phyloP scores from a whole-genome alignment of 176 grass and related monocot species.

The Bothriochloa decipiens region DNA sequence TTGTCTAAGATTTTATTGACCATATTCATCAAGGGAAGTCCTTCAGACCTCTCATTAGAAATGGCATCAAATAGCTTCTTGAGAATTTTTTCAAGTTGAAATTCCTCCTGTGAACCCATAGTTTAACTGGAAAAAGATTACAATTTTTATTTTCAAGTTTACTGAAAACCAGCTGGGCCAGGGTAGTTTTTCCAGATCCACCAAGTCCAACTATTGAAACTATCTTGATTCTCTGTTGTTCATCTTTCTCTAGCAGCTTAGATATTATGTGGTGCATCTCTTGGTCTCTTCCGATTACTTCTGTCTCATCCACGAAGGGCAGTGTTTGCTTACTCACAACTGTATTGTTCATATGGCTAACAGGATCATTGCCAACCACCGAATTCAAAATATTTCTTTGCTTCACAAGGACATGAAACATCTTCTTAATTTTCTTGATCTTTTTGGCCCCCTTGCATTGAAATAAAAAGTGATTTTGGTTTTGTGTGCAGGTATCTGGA shows the following conservation, averaged over 20 bases:
- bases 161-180: constrained; percentile 27
- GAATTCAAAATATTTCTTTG: neutral
- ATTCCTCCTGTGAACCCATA: neutral
- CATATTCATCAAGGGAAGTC: neutral
- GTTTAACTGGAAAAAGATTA: too few species aligned
- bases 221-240: too few species aligned
- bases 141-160: too few species aligned
- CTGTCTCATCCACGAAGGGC: neutral
- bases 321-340: neutral
- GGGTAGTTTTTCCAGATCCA: too few species aligned
- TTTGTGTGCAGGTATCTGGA: neutral
- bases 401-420: neutral
- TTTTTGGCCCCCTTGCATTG: neutral
- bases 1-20: neutral
- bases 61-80: neutral
- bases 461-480: neutral
- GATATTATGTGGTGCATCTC: too few species aligned
- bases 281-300: too few species aligned
- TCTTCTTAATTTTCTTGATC: neutral
- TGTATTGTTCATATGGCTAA: neutral
- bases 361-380: neutral
- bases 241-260: too few species aligned
- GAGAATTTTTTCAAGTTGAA: constrained; percentile 29
- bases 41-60: neutral
- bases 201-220: too few species aligned